A percentile compares a stretch with the other conserved stretches of the same genome.
These are phyloP conservation scores for Claviceps sorghi DNA, from an alignment of 2,329 filamentous ascomycete genomes.

Conservation along the genomic window DNA sequence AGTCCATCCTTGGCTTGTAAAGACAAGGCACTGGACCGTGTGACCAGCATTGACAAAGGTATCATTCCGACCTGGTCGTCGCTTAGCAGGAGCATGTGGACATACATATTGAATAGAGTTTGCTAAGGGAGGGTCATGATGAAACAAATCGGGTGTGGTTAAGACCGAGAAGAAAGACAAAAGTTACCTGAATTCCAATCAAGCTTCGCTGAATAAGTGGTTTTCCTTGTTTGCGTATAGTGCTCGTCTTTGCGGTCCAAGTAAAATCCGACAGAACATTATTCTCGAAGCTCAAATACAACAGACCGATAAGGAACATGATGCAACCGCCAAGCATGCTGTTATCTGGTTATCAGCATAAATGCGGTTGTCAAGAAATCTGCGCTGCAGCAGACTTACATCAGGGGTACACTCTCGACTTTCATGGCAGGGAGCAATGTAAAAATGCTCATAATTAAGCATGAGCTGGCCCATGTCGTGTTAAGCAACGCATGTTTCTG, in stretches of 20 bases:
- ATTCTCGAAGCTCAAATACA: conserved; percentile 72
- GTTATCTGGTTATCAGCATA: conserved; percentile 5
- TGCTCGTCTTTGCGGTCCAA: conserved; percentile 11
- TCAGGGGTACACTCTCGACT: conserved; percentile 57
- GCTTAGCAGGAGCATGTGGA: not conserved
- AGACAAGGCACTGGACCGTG: conserved; percentile 69
- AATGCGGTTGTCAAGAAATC: not conserved
- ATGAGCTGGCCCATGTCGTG: conserved; percentile 60
- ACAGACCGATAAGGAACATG: conserved; percentile 61
- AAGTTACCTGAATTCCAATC: conserved; percentile 50
- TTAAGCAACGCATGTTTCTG: conserved; percentile 48
- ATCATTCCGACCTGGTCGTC: conserved; percentile 53
- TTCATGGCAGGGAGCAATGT: conserved; percentile 82
- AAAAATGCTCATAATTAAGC: conserved; percentile 74
- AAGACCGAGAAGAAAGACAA: not conserved
- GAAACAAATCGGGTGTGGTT: not conserved
- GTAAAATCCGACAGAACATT: conserved; percentile 28
- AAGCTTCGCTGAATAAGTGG: conserved; percentile 38
- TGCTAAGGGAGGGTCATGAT: conserved; percentile 4
- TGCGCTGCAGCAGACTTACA: conserved; percentile 36
- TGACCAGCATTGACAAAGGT: conserved; percentile 69
- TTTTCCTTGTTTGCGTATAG: conserved; percentile 17
- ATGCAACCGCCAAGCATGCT: conserved; percentile 53
- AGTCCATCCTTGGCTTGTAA: conserved; percentile 74
- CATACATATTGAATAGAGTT: not conserved